phyloP scores from a whole-genome alignment of 148 eudicot species.

The Diospyros lotus region DNA sequence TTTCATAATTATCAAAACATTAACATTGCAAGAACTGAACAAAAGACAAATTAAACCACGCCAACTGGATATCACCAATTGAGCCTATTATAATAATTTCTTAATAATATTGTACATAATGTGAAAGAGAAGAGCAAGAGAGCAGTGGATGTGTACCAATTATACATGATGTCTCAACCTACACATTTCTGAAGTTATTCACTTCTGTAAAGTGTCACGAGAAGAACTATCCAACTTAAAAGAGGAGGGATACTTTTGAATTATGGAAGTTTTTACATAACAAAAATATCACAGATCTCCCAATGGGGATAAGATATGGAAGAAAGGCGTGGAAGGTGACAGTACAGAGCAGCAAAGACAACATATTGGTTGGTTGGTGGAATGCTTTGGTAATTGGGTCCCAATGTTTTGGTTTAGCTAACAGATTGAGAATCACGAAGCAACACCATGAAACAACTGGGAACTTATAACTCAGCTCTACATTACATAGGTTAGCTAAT shows the following conservation, averaged over 20 bases:
- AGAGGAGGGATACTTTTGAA: background rate
- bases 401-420: background rate
- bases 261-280: background rate
- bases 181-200: background rate
- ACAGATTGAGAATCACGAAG: background rate
- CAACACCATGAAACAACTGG: background rate
- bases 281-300: background rate
- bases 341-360: background rate
- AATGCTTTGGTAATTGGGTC: background rate
- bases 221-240: conserved; percentile 6
- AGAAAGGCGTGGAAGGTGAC: background rate
- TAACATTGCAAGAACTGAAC: background rate
- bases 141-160: background rate
- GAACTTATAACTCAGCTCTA: background rate
- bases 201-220: conserved; percentile 20
- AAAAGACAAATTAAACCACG: background rate
- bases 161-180: background rate
- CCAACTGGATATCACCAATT: background rate
- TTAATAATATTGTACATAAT: background rate
- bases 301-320: background rate
- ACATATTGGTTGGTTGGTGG: background rate
- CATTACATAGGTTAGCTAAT: background rate
- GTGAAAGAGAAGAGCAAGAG: background rate
- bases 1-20: background rate
- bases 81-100: background rate